These are phyloP conservation scores for Lodderomyces elongisporus DNA, from an alignment of 1,139 yeast genomes.

Conservation along the genomic window DNA sequence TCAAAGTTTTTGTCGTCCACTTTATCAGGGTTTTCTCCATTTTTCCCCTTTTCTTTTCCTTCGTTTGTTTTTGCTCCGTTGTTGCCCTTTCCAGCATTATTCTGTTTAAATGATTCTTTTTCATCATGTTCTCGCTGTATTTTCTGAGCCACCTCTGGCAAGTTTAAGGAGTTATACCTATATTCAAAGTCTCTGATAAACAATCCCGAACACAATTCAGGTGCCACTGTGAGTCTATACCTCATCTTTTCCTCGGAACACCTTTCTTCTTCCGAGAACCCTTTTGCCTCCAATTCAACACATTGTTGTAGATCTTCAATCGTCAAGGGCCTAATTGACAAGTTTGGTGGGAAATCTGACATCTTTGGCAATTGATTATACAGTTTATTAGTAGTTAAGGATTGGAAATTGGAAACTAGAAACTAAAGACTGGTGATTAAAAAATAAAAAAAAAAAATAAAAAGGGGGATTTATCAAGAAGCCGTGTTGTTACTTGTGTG, in stretches of 20 bases:
- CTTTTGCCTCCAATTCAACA: conserved; percentile 55
- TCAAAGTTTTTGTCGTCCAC: conserved; percentile 22
- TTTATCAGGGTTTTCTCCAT: conserved; percentile 14
- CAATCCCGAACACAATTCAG: conserved; percentile 86
- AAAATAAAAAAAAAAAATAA: too few relatives aligned
- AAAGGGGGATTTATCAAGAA: too few relatives aligned
- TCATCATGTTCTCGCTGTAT: conserved; percentile 23
- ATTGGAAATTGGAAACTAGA: too few relatives aligned
- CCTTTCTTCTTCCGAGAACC: conserved; percentile 65
- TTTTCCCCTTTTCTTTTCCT: background rate
- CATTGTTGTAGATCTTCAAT: conserved; percentile 64
- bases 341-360: conserved; percentile 49
- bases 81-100: too few relatives aligned
- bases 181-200: conserved; percentile 64
- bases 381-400: background rate
- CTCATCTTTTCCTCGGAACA: conserved; percentile 57
- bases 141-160: conserved; percentile 39
- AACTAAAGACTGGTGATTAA: too few relatives aligned
- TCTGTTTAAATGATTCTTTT: conserved; percentile 13
- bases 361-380: too few relatives aligned
- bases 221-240: conserved; percentile 75
- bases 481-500: too few relatives aligned
- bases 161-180: conserved; percentile 40
- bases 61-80: background rate
- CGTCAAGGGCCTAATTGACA: conserved; percentile 79